Percentiles rank a stretch among this genome's conserved stretches.
phyloP scores from a whole-genome alignment of 768 basidiomycete species.

The Austroboletus festivus region DNA sequence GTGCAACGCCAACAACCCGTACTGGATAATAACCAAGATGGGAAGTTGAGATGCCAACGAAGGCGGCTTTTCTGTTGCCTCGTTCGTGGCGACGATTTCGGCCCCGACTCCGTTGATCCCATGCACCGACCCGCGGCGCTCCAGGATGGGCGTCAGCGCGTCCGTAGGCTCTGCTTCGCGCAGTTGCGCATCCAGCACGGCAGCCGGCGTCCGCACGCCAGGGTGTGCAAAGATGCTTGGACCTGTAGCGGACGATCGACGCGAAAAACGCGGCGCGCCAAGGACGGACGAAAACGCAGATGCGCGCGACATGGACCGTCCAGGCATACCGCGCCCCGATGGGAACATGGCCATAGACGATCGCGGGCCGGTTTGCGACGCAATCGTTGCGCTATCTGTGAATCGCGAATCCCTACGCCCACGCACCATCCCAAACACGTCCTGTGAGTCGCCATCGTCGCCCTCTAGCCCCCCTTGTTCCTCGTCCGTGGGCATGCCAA shows the following conservation, averaged over 20 bases:
- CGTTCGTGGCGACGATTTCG: conserved; percentile 35
- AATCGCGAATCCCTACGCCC: conserved; percentile 18
- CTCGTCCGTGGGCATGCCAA: conserved; percentile 23
- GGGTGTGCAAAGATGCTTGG: conserved; percentile 83
- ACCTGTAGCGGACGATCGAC: conserved; percentile 52
- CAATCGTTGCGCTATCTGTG: conserved; percentile 15
- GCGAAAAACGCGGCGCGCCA: conserved; percentile 37
- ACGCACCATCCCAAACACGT: conserved; percentile 19
- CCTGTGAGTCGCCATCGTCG: too few species aligned
- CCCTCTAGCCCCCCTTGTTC: conserved; percentile 35
- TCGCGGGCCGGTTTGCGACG: conserved; percentile 21
- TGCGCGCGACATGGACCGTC: conserved; percentile 30
- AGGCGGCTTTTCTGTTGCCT: conserved; percentile 50
- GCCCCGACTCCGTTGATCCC: conserved; percentile 12
- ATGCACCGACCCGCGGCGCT: conserved; percentile 39
- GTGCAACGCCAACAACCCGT: conserved; percentile 85
- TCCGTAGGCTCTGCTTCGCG: conserved; percentile 39
- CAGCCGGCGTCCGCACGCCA: conserved; percentile 76
- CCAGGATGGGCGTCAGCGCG: conserved; percentile 51
- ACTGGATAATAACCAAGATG: conserved; percentile 82
- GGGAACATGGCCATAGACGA: conserved; percentile 26
- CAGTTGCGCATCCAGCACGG: conserved; percentile 71
- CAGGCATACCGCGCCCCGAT: conserved; percentile 28
- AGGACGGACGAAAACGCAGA: conserved; percentile 28
- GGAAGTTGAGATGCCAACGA: conserved; percentile 76